Conservation (phyloP, 164 flowering plant species). For the Santalum album region DNA sequence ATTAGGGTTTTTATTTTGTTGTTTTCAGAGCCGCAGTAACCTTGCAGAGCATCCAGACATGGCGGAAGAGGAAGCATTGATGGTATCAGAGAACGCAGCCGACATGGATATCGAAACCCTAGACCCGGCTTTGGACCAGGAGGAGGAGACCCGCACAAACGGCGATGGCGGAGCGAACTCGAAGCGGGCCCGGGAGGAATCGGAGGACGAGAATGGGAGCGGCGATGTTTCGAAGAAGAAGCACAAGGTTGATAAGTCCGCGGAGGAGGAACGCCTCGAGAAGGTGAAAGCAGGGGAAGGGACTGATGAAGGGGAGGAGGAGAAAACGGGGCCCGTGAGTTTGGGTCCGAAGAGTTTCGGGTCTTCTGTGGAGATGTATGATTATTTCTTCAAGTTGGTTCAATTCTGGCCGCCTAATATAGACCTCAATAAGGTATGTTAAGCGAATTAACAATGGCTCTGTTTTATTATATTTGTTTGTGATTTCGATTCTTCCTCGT, state of each 20-base stretch:
- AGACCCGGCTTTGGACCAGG: background rate
- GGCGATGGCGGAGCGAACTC: conserved; percentile 11
- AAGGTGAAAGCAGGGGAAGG: conserved; percentile 12
- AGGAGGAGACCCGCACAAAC: background rate
- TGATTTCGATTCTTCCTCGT: background rate
- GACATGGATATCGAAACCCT: conserved; percentile 26
- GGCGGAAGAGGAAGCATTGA: too few species aligned
- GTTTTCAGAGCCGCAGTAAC: too few species aligned
- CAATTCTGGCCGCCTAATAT: conserved; percentile 73
- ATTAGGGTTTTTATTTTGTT: too few species aligned
- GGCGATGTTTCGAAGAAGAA: conserved; percentile 41
- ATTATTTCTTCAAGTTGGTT: conserved; percentile 71
- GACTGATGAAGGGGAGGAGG: conserved; percentile 9
- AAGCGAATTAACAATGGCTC: background rate
- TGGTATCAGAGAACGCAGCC: too few species aligned
- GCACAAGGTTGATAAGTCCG: conserved; percentile 32
- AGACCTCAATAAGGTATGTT: conserved; percentile 57
- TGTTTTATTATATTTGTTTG: background rate
- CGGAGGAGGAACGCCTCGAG: conserved; percentile 32
- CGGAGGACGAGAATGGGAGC: conserved; percentile 13
- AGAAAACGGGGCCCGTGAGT: conserved; percentile 24
- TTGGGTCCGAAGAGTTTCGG: conserved; percentile 65
- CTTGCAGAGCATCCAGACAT: too few species aligned
- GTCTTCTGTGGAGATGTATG: conserved; percentile 66
- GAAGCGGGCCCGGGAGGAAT: conserved; percentile 45